Evolutionary conservation across 208 protist species (phyloP).

Genomic region (Vickermania spadyakhi): DNA sequence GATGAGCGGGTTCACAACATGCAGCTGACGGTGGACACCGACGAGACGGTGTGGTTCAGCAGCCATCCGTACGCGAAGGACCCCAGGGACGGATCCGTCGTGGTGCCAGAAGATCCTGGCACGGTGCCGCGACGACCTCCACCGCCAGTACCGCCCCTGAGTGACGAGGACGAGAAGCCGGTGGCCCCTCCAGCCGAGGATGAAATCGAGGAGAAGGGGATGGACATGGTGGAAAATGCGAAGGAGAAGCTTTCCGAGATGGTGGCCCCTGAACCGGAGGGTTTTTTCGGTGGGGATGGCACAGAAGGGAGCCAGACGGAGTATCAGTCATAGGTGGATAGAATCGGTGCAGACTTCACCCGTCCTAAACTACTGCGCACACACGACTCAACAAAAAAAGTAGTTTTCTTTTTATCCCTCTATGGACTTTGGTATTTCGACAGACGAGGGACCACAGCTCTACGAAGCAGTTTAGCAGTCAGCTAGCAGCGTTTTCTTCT

Average conservation of each 20-base stretch:
- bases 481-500: too few species aligned
- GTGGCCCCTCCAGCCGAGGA: not conserved
- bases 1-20: not conserved
- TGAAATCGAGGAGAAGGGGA: constrained; percentile 1
- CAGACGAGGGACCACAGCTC: too few species aligned
- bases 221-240: not conserved
- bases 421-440: too few species aligned
- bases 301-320: not conserved
- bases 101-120: not conserved
- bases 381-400: too few species aligned
- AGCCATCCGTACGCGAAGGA: too few species aligned
- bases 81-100: too few species aligned
- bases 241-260: not conserved
- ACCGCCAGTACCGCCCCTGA: constrained; percentile 13
- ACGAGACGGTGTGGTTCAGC: too few species aligned
- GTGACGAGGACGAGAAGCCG: constrained; percentile 10
- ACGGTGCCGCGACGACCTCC: constrained; percentile 10
- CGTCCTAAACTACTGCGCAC: too few species aligned
- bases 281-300: not conserved
- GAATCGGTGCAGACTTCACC: too few species aligned
- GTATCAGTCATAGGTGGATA: too few species aligned
- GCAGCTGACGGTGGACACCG: not conserved
- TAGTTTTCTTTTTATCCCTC: too few species aligned
- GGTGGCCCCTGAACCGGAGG: not conserved
- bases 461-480: too few species aligned